Evolutionary conservation across 768 basidiomycete genomes (phyloP).

Genomic region (Kwoniella mangroviensis): DNA sequence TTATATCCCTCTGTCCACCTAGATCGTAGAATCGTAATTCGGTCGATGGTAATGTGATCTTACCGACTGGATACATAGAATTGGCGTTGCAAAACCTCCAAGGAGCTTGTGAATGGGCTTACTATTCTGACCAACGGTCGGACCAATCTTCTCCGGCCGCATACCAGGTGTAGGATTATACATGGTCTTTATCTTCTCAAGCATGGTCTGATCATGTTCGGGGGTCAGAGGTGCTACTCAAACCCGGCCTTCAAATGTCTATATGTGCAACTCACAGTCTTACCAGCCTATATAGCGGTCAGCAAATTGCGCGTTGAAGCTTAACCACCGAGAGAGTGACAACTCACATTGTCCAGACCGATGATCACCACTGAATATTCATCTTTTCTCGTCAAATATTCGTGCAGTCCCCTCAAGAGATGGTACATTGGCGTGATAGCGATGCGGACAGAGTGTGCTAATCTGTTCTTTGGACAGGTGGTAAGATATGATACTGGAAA

Average conservation of each 20-base stretch:
- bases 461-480: neutral
- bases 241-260: neutral
- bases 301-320: conserved; percentile 7
- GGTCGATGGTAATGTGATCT: conserved; percentile 88
- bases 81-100: neutral
- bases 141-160: conserved; percentile 89
- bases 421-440: conserved; percentile 73
- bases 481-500: no score
- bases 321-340: neutral
- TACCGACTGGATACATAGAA: conserved; percentile 68
- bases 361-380: conserved; percentile 95
- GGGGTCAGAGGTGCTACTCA: neutral
- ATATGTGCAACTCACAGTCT: conserved; percentile 39
- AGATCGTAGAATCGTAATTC: conserved; percentile 97
- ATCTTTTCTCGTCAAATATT: conserved; percentile 77
- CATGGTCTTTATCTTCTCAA: conserved; percentile 91
- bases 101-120: conserved; percentile 44
- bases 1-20: conserved; percentile 90
- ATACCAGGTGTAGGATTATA: conserved; percentile 86
- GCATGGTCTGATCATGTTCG: conserved; percentile 66
- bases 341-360: conserved; percentile 62
- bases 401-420: conserved; percentile 86
- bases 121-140: conserved; percentile 99
- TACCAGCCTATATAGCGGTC: conserved; percentile 40
- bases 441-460: neutral